Evolutionary conservation across 148 eudicot species (phyloP).

Genomic region (Vaccinium corymbosum): DNA sequence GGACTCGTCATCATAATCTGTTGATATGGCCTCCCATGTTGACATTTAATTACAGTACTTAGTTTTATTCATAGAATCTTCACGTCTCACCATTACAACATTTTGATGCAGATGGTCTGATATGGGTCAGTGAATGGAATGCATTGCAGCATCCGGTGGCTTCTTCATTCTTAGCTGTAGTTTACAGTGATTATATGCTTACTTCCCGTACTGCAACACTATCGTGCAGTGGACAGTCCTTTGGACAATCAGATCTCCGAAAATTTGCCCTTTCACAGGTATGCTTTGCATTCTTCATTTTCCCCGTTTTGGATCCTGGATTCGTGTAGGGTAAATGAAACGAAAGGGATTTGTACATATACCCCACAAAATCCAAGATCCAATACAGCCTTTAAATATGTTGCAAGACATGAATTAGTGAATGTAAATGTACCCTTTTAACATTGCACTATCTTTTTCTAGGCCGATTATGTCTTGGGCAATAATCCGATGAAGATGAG

Average conservation of each 20-base stretch:
- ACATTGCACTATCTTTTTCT: conserved; percentile 1
- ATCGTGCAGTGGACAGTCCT: conserved; percentile 52
- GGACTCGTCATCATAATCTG: too few relatives aligned
- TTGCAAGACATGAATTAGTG: too few relatives aligned
- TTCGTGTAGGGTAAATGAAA: not conserved
- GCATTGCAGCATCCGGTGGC: conserved; percentile 87
- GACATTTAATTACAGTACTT: not conserved
- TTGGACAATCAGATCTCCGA: conserved; percentile 59
- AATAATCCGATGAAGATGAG: conserved; percentile 79
- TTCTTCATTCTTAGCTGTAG: conserved; percentile 75
- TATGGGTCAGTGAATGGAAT: conserved; percentile 92
- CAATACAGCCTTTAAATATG: not conserved
- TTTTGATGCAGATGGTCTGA: conserved; percentile 61
- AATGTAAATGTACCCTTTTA: not conserved
- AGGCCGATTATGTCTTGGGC: conserved; percentile 86
- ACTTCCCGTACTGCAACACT: conserved; percentile 53
- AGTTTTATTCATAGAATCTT: not conserved
- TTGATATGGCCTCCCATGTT: not conserved
- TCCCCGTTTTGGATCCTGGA: not conserved
- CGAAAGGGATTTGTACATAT: not conserved
- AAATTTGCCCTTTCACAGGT: conserved; percentile 89
- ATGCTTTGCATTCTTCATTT: conserved; percentile 1
- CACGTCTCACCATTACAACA: not conserved
- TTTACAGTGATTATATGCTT: conserved; percentile 92
- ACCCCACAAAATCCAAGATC: not conserved